Base-by-base conservation (phyloP, 2,329 filamentous ascomycete species). In the Sclerotinia glacialis region DNA sequence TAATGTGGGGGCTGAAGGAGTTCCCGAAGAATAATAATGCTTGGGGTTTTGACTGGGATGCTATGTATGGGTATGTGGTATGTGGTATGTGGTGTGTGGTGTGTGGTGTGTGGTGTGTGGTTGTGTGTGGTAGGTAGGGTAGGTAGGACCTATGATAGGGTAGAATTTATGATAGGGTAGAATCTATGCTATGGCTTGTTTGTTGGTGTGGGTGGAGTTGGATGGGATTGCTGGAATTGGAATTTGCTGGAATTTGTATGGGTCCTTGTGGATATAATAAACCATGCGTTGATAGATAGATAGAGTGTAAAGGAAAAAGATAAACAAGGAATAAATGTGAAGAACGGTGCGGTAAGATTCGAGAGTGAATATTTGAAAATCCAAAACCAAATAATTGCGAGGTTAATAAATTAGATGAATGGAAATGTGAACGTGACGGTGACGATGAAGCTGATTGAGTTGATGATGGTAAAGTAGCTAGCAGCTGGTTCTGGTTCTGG, bases 1-100 rank as follows among this genome's bases (percentile, higher is more conserved):
- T 64, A 55, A 55, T 31, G 61, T 64, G 61, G 61, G 49, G 58
- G 49, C 21, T n/a, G 42, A 23, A 44, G 55, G 42, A 64, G 46
- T 55, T 54, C 37, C 47, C 28, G 49, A 44, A 34, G 12, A 55
- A 55, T 62, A 26, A 42, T 18, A 37, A 37, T 37, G 37, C 37
- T 37, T 37, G 37, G 34, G n/a, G n/a, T n/a, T n/a, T n/a, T n/a
- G n/a, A n/a, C n/a, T n/a, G n/a, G n/a, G n/a, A n/a, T n/a, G n/a
- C n/a, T n/a, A n/a, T n/a, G n/a, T n/a, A n/a, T 56, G 42, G n/a
- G n/a, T 55, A 37, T 37, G 37, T 47, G 21, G 34, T 47, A 7
- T 59, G 55, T 37, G 34, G 34, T 34, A 37, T 37, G 9, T 4
- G 9, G 34, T 34, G 34, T 8, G 2, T 37, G 34, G 34, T 37